These are phyloP conservation scores for Fomitopsis serialis DNA, from an alignment of 768 basidiomycete genomes.

Conservation along the genomic window DNA sequence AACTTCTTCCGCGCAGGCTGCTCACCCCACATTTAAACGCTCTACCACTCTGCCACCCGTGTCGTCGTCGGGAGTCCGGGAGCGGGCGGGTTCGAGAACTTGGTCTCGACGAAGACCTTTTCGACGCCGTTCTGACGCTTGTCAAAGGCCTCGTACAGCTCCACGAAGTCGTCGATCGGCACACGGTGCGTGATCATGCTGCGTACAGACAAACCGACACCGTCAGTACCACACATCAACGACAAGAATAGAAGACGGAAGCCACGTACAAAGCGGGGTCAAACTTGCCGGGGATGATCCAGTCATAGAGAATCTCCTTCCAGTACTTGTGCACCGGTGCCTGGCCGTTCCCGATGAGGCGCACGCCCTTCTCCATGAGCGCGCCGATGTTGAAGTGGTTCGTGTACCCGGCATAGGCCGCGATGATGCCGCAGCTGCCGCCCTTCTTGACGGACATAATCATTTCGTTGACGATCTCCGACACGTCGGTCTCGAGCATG, in stretches of 20 bases:
- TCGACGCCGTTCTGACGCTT: conserved; percentile 49
- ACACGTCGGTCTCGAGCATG: conserved; percentile 71
- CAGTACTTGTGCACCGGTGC: conserved; percentile 73
- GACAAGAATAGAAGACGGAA: neutral
- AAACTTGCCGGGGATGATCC: conserved; percentile 59
- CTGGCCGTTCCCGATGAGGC: conserved; percentile 71
- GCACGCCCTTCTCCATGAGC: conserved; percentile 72
- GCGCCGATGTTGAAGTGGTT: conserved; percentile 70
- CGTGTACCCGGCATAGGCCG: conserved; percentile 62
- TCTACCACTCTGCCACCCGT: conserved; percentile 47
- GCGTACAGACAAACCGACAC: neutral
- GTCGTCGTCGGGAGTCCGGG: conserved; percentile 46
- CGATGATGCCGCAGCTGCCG: conserved; percentile 59
- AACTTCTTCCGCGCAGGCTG: neutral
- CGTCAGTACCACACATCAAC: neutral
- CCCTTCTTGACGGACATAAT: conserved; percentile 40
- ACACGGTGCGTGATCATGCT: conserved; percentile 55
- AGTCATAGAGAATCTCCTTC: conserved; percentile 62
- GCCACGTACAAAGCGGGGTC: conserved; percentile 54
- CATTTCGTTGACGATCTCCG: conserved; percentile 56
- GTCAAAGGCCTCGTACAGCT: conserved; percentile 63
- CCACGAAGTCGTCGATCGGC: conserved; percentile 59
- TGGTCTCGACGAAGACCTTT: conserved; percentile 75
- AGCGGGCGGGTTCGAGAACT: conserved; percentile 40
- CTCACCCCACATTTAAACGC: neutral